phyloP scores from a whole-genome alignment of 441 rosid species.

The Euphorbia corollata region DNA sequence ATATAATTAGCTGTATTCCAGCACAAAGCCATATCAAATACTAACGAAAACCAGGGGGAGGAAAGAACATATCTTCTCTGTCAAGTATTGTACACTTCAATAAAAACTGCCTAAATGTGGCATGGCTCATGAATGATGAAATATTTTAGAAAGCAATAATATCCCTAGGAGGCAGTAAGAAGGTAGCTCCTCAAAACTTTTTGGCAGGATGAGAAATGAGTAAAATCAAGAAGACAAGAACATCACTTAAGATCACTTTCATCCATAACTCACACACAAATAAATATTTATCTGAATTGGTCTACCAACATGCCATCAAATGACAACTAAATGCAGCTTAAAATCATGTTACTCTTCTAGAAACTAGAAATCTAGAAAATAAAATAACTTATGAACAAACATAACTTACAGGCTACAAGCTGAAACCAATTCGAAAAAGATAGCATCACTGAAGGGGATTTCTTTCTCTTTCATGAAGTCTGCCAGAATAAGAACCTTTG shows the following conservation, averaged over 20 bases:
- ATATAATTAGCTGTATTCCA: not conserved
- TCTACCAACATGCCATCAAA: too few species aligned
- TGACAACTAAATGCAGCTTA: not conserved
- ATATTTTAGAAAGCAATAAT: not conserved
- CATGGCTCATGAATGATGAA: not conserved
- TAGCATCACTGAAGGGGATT: constrained; percentile 50
- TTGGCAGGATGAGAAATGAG: not conserved
- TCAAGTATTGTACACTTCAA: not conserved
- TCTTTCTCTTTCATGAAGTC: constrained; percentile 61
- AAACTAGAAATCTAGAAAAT: not conserved
- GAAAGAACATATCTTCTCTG: not conserved
- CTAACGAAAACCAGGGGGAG: not conserved
- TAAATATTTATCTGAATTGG: not conserved
- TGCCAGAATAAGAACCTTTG: constrained; percentile 60
- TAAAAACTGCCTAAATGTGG: not conserved
- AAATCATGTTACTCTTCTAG: not conserved
- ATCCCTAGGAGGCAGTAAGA: not conserved
- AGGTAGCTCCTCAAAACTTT: not conserved
- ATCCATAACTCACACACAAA: not conserved
- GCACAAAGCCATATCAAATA: not conserved
- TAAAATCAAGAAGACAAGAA: not conserved
- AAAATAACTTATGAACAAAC: too few species aligned
- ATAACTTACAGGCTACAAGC: constrained; percentile 78
- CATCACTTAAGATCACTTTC: not conserved
- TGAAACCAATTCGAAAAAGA: constrained; percentile 69